phyloP scores from a whole-genome alignment of 345 rosid genomes.

The Zanthoxylum bungeanum region DNA sequence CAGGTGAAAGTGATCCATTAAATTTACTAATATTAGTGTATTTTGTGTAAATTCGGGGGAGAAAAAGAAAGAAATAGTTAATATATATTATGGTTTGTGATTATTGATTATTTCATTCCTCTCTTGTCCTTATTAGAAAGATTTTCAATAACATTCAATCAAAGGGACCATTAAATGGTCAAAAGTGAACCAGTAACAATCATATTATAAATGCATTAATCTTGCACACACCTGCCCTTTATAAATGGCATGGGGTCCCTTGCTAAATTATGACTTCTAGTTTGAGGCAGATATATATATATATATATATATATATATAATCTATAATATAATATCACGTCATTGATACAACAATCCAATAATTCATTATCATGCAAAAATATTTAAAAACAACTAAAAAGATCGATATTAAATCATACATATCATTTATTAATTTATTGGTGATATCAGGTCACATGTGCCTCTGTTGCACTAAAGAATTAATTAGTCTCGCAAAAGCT shows the following conservation, averaged over 20 bases:
- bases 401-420: no score
- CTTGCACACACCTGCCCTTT: constrained; percentile 8
- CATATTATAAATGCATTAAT: constrained; percentile 10
- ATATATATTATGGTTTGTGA: constrained; percentile 27
- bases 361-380: no score
- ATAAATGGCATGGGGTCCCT: constrained; percentile 15
- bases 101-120: not conserved
- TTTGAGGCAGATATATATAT: not conserved
- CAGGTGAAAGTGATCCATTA: constrained; percentile 27
- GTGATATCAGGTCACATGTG: no score
- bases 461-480: no score
- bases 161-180: constrained; percentile 11
- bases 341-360: no score
- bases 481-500: no score
- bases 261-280: not conserved
- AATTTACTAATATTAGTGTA: constrained; percentile 26
- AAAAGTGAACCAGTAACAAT: constrained; percentile 2
- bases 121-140: not conserved
- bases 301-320: no score
- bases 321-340: no score
- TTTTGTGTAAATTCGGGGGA: constrained; percentile 43
- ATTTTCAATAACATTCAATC: constrained; percentile 16
- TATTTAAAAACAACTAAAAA: no score
- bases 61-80: constrained; percentile 18
- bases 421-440: no score